Conservation (phyloP, 805 yeast species). For the Wickerhamomyces alni region DNA sequence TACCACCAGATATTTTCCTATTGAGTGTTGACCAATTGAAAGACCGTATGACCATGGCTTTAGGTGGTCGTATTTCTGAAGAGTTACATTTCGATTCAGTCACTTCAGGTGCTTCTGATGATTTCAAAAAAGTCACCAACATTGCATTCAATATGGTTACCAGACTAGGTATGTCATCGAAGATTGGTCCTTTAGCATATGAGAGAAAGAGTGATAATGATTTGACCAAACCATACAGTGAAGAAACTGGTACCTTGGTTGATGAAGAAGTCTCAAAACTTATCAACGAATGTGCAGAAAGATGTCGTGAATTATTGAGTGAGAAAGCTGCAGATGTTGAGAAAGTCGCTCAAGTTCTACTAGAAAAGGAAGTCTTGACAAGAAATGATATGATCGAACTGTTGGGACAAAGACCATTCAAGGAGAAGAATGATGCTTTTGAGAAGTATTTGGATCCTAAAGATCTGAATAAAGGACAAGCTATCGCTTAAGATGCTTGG, state of each 20-base stretch:
- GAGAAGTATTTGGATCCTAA: slow-evolving; percentile 55
- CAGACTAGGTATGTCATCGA: slow-evolving; percentile 82
- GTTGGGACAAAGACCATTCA: slow-evolving; percentile 88
- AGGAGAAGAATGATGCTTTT: slow-evolving; percentile 86
- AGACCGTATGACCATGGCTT: slow-evolving; percentile 93
- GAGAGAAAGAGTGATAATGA: slow-evolving; percentile 64
- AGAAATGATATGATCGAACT: slow-evolving; percentile 90
- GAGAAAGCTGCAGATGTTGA: slow-evolving; percentile 75
- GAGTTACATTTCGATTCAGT: slow-evolving; percentile 89
- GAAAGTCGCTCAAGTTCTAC: slow-evolving; percentile 79
- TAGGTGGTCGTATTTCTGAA: slow-evolving; percentile 96
- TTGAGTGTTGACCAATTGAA: slow-evolving; percentile 69
- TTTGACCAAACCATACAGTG: slow-evolving; percentile 83
- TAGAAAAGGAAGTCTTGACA: slow-evolving; percentile 83
- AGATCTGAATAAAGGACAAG: slow-evolving; percentile 4
- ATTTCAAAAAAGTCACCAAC: slow-evolving; percentile 89
- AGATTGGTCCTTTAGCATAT: slow-evolving; percentile 71
- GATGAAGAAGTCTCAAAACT: slow-evolving; percentile 80
- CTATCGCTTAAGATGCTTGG: neutral
- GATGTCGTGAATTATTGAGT: slow-evolving; percentile 61
- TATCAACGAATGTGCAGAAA: slow-evolving; percentile 65
- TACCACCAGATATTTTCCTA: slow-evolving; percentile 88
- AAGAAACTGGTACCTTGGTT: slow-evolving; percentile 72
- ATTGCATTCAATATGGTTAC: slow-evolving; percentile 94
- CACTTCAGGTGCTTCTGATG: slow-evolving; percentile 95